Evolutionary conservation across 1,284 basidiomycete species (phyloP).

Genomic region (Phellopilus nigrolimitatus): DNA sequence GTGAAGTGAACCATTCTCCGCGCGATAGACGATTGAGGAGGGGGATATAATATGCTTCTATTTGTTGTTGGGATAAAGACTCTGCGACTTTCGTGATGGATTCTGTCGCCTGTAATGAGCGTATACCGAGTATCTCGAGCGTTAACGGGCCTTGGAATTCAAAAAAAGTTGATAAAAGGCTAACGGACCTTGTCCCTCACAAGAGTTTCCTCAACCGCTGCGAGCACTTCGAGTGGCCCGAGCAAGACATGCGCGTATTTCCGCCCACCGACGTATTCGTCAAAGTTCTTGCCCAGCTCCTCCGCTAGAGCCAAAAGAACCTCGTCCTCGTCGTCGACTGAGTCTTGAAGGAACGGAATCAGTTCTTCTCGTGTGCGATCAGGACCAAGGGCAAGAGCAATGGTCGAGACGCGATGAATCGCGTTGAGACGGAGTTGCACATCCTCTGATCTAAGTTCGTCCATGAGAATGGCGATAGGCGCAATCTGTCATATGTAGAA

Average conservation of each 20-base stretch:
- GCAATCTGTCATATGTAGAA: conserved; percentile 51
- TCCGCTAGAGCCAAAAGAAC: conserved; percentile 95
- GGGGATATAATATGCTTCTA: conserved; percentile 92
- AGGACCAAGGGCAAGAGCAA: conserved; percentile 94
- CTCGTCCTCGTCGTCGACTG: conserved; percentile 98
- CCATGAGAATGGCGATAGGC: conserved; percentile 87
- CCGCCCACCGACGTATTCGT: conserved; percentile 92
- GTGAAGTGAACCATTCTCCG: conserved; percentile 99
- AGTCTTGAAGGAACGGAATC: conserved; percentile 96
- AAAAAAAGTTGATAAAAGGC: not conserved
- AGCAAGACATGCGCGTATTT: conserved; percentile 87
- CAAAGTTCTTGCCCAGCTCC: conserved; percentile 88
- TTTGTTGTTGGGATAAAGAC: conserved; percentile 73
- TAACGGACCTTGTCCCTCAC: conserved; percentile 90
- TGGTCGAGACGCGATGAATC: conserved; percentile 97
- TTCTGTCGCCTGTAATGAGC: conserved; percentile 79
- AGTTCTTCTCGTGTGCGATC: conserved; percentile 96
- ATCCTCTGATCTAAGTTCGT: conserved; percentile 94
- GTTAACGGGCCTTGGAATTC: too few relatives aligned
- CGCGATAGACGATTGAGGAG: conserved; percentile 84
- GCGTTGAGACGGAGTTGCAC: conserved; percentile 93
- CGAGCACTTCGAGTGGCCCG: conserved; percentile 92
- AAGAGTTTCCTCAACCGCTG: conserved; percentile 96
- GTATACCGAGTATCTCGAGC: too few relatives aligned
- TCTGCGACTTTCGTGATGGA: conserved; percentile 91